Conservation (phyloP, 305 asterid species). For the Rubia tinctorum region DNA sequence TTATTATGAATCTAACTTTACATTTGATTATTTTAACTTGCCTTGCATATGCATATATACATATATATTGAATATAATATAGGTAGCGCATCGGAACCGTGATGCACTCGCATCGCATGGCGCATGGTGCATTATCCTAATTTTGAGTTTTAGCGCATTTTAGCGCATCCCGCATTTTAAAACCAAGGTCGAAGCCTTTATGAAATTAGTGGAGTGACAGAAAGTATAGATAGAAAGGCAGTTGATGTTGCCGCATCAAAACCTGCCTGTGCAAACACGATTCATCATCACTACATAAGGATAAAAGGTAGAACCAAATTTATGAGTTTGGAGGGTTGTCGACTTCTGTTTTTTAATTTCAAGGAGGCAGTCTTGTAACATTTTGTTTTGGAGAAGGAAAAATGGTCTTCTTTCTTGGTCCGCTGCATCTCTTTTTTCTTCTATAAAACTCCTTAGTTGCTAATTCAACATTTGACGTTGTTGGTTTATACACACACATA, state of each 20-base stretch:
- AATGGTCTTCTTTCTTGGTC: background rate
- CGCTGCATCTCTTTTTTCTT: background rate
- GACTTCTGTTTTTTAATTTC: background rate
- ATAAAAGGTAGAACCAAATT: background rate
- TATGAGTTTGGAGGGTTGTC: background rate
- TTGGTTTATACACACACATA: background rate
- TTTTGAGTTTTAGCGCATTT: too few relatives aligned
- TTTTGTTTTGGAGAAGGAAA: background rate
- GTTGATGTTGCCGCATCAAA: conserved; percentile 8
- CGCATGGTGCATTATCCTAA: too few relatives aligned
- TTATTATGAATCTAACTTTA: too few relatives aligned
- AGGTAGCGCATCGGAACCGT: too few relatives aligned
- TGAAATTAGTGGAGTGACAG: conserved; percentile 2
- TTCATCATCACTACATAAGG: conserved; percentile 1
- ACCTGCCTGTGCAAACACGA: conserved; percentile 3
- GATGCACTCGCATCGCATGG: too few relatives aligned
- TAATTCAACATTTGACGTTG: background rate
- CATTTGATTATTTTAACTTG: too few relatives aligned
- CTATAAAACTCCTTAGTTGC: background rate
- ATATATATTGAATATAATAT: too few relatives aligned
- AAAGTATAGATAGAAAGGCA: conserved; percentile 7
- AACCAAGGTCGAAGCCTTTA: conserved; percentile 4
- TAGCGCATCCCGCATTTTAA: too few relatives aligned
- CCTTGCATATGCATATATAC: too few relatives aligned
- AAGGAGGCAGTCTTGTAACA: background rate